Conservation (phyloP, 2,329 filamentous ascomycete genomes). For the Amauroascus verrucosus region DNA sequence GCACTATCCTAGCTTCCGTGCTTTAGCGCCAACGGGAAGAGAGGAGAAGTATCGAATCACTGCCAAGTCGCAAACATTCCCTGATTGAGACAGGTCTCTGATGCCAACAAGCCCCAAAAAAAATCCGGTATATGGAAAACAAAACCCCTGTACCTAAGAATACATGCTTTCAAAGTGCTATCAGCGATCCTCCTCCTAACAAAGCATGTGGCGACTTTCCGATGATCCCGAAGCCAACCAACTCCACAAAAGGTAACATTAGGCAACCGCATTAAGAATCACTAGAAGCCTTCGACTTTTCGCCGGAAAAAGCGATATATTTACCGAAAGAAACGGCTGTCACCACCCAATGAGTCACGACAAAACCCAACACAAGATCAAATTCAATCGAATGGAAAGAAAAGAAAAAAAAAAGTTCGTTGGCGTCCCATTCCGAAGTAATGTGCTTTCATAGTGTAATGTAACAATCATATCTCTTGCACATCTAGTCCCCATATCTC, state of each 20-base stretch:
- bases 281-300: neutral
- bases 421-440: neutral
- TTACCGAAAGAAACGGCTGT: neutral
- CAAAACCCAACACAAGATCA: no score
- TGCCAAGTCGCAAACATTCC: neutral
- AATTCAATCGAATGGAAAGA: no score
- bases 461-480: conserved; percentile 25
- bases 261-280: no score
- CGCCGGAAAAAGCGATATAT: neutral
- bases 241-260: no score
- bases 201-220: no score
- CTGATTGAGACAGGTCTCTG: neutral
- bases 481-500: conserved; percentile 38
- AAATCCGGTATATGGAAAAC: neutral
- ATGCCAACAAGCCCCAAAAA: neutral
- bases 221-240: no score
- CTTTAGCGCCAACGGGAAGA: neutral
- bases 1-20: neutral
- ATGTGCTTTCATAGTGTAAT: neutral
- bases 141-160: neutral
- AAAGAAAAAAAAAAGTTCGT: neutral
- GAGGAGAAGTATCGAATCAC: neutral
- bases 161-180: no score
- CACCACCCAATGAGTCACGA: no score
- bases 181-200: no score